Evolutionary conservation across 371 early-diverging fungal genomes (phyloP).

Genomic region (Gilbertella persicaria): DNA sequence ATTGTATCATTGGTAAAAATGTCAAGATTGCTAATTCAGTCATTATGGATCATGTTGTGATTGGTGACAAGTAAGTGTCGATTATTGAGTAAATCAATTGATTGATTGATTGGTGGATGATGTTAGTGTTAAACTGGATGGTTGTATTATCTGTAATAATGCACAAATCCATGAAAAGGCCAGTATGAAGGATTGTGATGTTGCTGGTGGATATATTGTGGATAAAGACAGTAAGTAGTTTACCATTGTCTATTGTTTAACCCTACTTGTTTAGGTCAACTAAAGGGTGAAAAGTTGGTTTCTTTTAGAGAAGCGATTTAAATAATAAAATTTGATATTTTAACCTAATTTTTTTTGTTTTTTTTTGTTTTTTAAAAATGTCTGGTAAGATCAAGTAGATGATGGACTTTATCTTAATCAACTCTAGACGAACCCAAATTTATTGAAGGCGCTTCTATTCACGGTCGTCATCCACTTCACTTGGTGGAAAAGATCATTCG

Average conservation of each 20-base stretch:
- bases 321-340: conserved; percentile 3
- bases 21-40: conserved; percentile 94
- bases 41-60: conserved; percentile 91
- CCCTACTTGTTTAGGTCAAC: conserved; percentile 33
- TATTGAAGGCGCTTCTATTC: conserved; percentile 69
- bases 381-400: no score
- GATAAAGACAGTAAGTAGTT: conserved; percentile 65
- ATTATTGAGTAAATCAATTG: not conserved
- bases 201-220: conserved; percentile 76
- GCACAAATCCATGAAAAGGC: conserved; percentile 79
- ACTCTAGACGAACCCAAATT: conserved; percentile 19
- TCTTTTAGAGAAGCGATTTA: conserved; percentile 48
- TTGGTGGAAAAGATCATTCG: conserved; percentile 94
- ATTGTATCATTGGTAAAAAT: conserved; percentile 91
- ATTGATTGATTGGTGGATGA: conserved; percentile 17
- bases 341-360: conserved; percentile 7
- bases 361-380: conserved; percentile 6
- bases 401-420: no score
- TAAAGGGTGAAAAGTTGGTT: conserved; percentile 53
- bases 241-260: not conserved
- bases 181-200: conserved; percentile 88
- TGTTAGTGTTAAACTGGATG: conserved; percentile 84
- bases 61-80: conserved; percentile 78
- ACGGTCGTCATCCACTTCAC: conserved; percentile 90
- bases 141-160: conserved; percentile 83